Evolutionary conservation across 1,139 yeast species (phyloP), one percentile per base, ranked within the genome.

Genomic region (Candida tetrigidarum): DNA sequence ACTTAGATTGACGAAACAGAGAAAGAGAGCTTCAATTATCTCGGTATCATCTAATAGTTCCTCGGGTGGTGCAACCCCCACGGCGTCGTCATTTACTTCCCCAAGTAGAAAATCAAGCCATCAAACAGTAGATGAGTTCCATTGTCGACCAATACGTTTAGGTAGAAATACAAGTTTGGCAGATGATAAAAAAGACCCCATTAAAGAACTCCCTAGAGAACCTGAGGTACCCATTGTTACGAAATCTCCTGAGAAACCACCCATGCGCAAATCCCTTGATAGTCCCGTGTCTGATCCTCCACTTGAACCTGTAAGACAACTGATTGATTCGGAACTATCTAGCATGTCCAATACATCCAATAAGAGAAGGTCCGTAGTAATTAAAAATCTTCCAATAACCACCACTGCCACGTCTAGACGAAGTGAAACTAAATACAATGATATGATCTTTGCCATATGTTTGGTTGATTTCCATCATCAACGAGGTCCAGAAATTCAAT

Each of bases 401-500:
- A 33, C 40, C 14, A 33, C 44, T 4, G 33, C 38, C 7, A 7
- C 37, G 11, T 34, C 43, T 10, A 19, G 28, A 22, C 34, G 33
- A 26, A 14, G 37, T 20, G 41, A 37, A 39, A 44, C 43, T 7
- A 39, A 41, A 27, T 51, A 60, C 7, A 59, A 59, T 44, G 77
- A 73, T 49, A 65, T 80, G 57, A 78, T 91, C 5, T 85, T 89
- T 63, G 97, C 96, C 5, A 81, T 92, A 12, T 86, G 96, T 53
- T 80, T 93, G 15, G 96, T 92, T 16, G 96, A 95, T 54, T 93
- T 93, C 71, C 97, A 93, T 61, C 99, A 93, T 59, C 78, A 86
- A 19, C 69, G 96, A 47, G 99, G 99, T 0, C 99, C 99, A 0
- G 98, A 93, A 60, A 83, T 93, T 15, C 97, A 92, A 63, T 90